Evolutionary conservation across 495 filamentous ascomycete species (phyloP), one percentile per base, ranked within the genome.

Genomic region (Melanomma pulvis-pyrius): DNA sequence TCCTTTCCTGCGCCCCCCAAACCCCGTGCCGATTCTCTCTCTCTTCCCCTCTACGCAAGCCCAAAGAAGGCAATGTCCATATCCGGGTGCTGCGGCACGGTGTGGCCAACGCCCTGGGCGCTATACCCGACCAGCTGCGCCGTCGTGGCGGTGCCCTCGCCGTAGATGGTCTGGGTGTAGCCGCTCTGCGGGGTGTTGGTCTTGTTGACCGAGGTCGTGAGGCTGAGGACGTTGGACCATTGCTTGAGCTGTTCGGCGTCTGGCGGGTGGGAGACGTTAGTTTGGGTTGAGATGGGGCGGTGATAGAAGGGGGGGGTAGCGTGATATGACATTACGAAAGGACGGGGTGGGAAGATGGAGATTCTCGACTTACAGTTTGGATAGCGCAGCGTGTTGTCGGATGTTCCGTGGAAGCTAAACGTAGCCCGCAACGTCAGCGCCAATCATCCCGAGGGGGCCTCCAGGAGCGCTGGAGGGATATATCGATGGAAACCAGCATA

Each of bases 171-270:
- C 71, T 80, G 72, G 7, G 82, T 83, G 74, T 85, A 88, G 6
- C 82, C 62, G 17, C 59, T 59, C 57, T 68, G 55, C 19, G 63
- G 69, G 28, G 55, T 63, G 53, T 69, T 66, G 24, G 44, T 55
- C 49, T 13, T 55, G 53, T 49, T 68, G 9, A 4, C 39, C 7
- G 29, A 25, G 3, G 61, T 41, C 1, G 69, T 61, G 13, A 59
- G 68, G 1, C 78, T 80, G 13, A 83, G 74, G 1, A 87, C 80
- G 22, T 78, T 77, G 8, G 80, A 77, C 85, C 85, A 87, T 74
- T 87, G 80, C 79, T 84, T 84, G 50, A 63, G 49, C 19, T 26
- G 21, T 24, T 63, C 60, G 82, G 68, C 25, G 79, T 80, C 77
- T 85, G 28, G 26, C n/a, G n/a, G n/a, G n/a, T n/a, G n/a, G n/a